These are phyloP conservation scores for Fusarium sp. DNA, from an alignment of 2,329 filamentous ascomycete species.

Conservation along the genomic window DNA sequence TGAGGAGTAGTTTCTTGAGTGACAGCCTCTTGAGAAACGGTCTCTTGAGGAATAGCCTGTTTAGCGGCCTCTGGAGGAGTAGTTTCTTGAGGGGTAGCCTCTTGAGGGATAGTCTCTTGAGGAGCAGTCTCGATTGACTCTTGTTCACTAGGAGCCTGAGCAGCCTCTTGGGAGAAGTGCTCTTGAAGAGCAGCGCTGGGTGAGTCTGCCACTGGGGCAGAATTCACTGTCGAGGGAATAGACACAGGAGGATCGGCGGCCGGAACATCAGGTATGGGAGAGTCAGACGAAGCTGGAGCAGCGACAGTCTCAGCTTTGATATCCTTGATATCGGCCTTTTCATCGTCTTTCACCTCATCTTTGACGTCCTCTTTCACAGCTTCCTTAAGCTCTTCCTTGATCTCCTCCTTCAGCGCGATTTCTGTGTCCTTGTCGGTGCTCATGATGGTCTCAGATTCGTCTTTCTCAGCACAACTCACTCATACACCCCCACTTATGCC, in stretches of 20 bases:
- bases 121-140: neutral
- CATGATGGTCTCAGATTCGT: slow-evolving; percentile 32
- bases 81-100: slow-evolving; percentile 1
- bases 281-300: slow-evolving; percentile 23
- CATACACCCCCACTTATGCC: slow-evolving; percentile 32
- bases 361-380: slow-evolving; percentile 29
- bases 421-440: slow-evolving; percentile 43
- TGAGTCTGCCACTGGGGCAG: slow-evolving; percentile 12
- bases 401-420: slow-evolving; percentile 42
- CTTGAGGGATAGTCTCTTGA: neutral
- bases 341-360: slow-evolving; percentile 36
- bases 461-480: slow-evolving; percentile 24
- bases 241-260: slow-evolving; percentile 18
- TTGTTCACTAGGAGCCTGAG: neutral
- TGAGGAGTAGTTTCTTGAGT: slow-evolving; percentile 1
- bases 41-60: neutral
- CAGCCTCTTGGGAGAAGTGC: neutral
- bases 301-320: slow-evolving; percentile 12
- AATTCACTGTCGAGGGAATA: slow-evolving; percentile 10
- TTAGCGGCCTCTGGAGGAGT: too few relatives aligned
- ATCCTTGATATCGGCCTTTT: slow-evolving; percentile 26
- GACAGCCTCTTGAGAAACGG: neutral
- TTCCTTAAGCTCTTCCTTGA: slow-evolving; percentile 34
- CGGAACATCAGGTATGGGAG: slow-evolving; percentile 17
- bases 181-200: slow-evolving; percentile 2